Evolutionary conservation across 1,284 basidiomycete species (phyloP), one percentile per base, ranked within the genome.

Genomic region (Termitomyces sp.): DNA sequence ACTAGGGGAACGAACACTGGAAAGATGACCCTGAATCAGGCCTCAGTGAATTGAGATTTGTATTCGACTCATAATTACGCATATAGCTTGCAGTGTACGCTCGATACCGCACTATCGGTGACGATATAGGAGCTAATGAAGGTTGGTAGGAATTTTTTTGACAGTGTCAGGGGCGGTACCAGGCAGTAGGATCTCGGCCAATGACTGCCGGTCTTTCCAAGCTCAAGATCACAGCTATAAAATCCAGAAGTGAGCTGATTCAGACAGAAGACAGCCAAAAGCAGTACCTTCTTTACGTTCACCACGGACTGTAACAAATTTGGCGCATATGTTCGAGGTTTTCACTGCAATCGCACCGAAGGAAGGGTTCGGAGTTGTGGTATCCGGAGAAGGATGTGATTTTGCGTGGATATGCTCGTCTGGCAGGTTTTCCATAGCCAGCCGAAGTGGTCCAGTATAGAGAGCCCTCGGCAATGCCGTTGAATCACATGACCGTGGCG

Each of bases 61-160:
- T 39, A 38, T 26, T 39, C n/a, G 15, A 21, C 9, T 12, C 54
- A 42, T 24, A 54, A 62, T 70, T 73, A 86, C 87, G 84, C 89
- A 76, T 88, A 86, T 75, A 91, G 67, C 66, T 86, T 88, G 76
- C 87, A 91, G 64, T 91, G 88, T 17, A 87, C 60, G 43, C 76
- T 80, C 5, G 86, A 89, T 19, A 88, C 80, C 30, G 80, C 74
- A 7, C 70, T 65, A 54, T 88, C 75, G 19, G 68, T 61, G 24
- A 78, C 63, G 24, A 76, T 65, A 59, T 79, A 79, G 39, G 75
- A 71, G 56, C 77, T 79, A 38, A 24, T 17, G 40, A 33, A 46
- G 60, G 52, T 52, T 28, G 34, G 44, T 9, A 41, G 15, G 7
- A n/a, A 30, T 28, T 12, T 33, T 26, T 26, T 19, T 28, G 31